Percentiles rank a stretch among this genome's conserved stretches.
phyloP scores from a whole-genome alignment of 805 yeast species.

The Trichomonascus vanleenenianus region DNA sequence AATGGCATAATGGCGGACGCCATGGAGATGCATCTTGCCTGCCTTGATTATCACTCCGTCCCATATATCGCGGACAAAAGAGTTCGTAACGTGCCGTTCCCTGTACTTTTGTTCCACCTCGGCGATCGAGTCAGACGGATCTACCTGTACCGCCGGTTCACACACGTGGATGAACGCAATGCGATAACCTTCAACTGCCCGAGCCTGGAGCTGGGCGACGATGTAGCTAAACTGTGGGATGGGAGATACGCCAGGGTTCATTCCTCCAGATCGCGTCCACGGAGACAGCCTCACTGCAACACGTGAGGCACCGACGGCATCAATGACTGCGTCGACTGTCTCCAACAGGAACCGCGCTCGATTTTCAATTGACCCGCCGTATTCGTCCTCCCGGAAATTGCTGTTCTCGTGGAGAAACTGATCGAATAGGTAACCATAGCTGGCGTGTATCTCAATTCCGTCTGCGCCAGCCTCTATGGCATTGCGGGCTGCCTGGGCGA shows the following conservation, averaged over 20 bases:
- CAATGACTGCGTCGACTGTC: constrained; percentile 35
- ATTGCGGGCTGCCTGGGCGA: constrained; percentile 40
- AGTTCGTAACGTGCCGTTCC: constrained; percentile 18
- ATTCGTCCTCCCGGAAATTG: constrained; percentile 52
- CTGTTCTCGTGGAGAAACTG: constrained; percentile 40
- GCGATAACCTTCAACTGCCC: constrained; percentile 30
- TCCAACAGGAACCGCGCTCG: constrained; percentile 45
- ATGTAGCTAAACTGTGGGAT: constrained; percentile 37
- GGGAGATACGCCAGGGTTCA: constrained; percentile 23
- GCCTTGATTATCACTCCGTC: constrained; percentile 38
- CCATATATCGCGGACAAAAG: constrained; percentile 32
- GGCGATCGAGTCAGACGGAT: background rate
- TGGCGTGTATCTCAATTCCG: constrained; percentile 58
- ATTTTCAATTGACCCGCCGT: constrained; percentile 58
- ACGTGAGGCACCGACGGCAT: constrained; percentile 30
- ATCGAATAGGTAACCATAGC: constrained; percentile 52
- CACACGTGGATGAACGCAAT: constrained; percentile 34
- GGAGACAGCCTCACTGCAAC: constrained; percentile 35
- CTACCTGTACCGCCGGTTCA: constrained; percentile 30
- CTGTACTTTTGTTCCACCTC: constrained; percentile 10
- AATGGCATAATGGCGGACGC: constrained; percentile 20
- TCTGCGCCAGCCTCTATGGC: constrained; percentile 51
- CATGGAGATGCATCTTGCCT: constrained; percentile 24
- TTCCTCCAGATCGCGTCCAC: constrained; percentile 27
- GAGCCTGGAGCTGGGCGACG: constrained; percentile 34